phyloP scores from a whole-genome alignment of 169 alveolate genomes.

The Eimeria necatrix region DNA sequence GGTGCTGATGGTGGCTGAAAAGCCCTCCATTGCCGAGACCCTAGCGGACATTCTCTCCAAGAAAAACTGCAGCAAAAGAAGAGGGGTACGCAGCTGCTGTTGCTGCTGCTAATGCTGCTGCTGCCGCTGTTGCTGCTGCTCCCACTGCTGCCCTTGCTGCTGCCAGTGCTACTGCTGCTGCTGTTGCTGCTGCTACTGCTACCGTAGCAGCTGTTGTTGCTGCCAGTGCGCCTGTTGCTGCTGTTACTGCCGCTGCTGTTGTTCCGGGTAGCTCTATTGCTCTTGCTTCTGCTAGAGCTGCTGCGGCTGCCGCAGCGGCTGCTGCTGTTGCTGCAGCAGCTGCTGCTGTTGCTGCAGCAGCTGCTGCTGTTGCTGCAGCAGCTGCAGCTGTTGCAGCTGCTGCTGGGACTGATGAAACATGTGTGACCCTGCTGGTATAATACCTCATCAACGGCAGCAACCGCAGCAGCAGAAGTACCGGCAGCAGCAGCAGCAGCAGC shows the following conservation, averaged over 20 bases:
- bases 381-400: too few species aligned
- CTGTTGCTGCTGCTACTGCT: too few species aligned
- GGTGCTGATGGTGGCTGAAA: constrained; percentile 99
- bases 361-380: neutral
- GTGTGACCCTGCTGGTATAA: too few species aligned
- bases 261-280: too few species aligned
- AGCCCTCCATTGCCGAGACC: constrained; percentile 98
- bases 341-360: neutral
- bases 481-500: neutral
- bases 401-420: neutral
- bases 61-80: constrained; percentile 86
- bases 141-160: neutral
- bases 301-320: neutral
- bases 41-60: constrained; percentile 96
- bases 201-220: constrained; percentile 19
- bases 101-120: neutral
- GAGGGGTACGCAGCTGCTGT: constrained; percentile 83
- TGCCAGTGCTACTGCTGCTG: too few species aligned
- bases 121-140: constrained; percentile 20
- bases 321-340: neutral
- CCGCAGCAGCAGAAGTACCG: neutral
- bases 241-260: neutral
- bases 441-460: too few species aligned
- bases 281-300: too few species aligned
- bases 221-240: neutral